Evolutionary conservation across 306 rosid genomes (phyloP).

Genomic region (Vachellia collinsii): DNA sequence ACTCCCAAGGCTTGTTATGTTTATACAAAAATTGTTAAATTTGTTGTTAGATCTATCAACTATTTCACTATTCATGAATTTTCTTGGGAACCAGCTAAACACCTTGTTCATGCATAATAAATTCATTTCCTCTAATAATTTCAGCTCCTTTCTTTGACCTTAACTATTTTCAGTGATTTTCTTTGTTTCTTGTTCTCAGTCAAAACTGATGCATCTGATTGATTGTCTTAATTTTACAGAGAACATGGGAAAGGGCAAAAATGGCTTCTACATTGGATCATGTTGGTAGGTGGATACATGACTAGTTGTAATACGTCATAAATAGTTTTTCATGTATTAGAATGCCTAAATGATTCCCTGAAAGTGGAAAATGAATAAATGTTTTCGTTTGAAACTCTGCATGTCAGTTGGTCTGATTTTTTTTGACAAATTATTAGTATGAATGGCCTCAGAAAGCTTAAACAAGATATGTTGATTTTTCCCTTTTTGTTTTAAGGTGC

Average conservation of each 20-base stretch:
- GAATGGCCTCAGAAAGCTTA: neutral
- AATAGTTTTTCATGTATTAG: conserved; percentile 18
- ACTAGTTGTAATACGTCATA: conserved; percentile 34
- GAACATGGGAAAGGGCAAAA: conserved; percentile 98
- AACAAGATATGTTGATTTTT: neutral
- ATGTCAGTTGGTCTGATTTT: neutral
- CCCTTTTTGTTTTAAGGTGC: conserved; percentile 26
- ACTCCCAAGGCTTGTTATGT: neutral
- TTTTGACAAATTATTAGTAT: conserved; percentile 1
- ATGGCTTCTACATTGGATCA: conserved; percentile 84
- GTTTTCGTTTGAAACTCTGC: neutral
- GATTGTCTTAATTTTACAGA: conserved; percentile 55
- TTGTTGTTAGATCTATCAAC: neutral
- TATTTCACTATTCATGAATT: conserved; percentile 14
- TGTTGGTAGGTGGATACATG: conserved; percentile 64
- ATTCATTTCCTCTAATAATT: neutral
- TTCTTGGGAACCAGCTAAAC: conserved; percentile 20
- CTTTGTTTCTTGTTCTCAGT: neutral
- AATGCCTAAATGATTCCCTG: conserved; percentile 28
- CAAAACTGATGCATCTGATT: conserved; percentile 23
- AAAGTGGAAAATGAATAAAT: neutral
- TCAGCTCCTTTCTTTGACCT: conserved; percentile 4
- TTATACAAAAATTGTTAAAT: neutral
- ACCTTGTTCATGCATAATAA: neutral
- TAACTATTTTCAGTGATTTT: neutral